Evolutionary conservation across 495 filamentous ascomycete species (phyloP).

Genomic region (Bryoglossum gracile): DNA sequence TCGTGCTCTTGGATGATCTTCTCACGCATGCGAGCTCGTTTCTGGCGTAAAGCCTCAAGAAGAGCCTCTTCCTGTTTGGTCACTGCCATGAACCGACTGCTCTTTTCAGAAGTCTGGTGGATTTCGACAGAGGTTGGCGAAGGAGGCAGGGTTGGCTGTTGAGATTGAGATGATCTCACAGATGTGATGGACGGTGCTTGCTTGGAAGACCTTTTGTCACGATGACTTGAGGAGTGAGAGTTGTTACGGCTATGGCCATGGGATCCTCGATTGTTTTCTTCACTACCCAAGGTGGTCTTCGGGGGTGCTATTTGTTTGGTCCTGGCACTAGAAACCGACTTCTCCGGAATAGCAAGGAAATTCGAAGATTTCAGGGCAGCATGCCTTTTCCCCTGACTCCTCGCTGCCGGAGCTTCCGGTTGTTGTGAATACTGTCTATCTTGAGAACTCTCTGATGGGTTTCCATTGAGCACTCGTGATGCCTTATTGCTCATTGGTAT

Average conservation of each 20-base stretch:
- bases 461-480: conserved; percentile 4
- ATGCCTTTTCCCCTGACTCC: conserved; percentile 1
- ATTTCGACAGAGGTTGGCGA: conserved; percentile 42
- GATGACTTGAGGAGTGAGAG: neutral
- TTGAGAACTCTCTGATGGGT: neutral
- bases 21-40: conserved; percentile 68
- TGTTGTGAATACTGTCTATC: conserved; percentile 2
- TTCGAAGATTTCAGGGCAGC: neutral
- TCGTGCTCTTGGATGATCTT: conserved; percentile 54
- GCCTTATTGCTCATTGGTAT: neutral
- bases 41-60: conserved; percentile 71
- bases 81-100: conserved; percentile 73
- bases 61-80: conserved; percentile 80
- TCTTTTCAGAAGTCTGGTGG: conserved; percentile 16
- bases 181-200: conserved; percentile 7
- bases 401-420: neutral
- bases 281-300: no score
- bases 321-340: neutral
- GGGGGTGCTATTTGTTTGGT: conserved; percentile 11
- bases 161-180: conserved; percentile 28
- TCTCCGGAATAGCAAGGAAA: conserved; percentile 18
- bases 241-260: neutral
- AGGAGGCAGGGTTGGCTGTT: conserved; percentile 39
- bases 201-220: conserved; percentile 4
- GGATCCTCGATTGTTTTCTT: neutral